A percentile compares a stretch with the other conserved stretches of the same genome.
phyloP scores from a whole-genome alignment of 2,329 filamentous ascomycete species.

The Diaporthe destruens region DNA sequence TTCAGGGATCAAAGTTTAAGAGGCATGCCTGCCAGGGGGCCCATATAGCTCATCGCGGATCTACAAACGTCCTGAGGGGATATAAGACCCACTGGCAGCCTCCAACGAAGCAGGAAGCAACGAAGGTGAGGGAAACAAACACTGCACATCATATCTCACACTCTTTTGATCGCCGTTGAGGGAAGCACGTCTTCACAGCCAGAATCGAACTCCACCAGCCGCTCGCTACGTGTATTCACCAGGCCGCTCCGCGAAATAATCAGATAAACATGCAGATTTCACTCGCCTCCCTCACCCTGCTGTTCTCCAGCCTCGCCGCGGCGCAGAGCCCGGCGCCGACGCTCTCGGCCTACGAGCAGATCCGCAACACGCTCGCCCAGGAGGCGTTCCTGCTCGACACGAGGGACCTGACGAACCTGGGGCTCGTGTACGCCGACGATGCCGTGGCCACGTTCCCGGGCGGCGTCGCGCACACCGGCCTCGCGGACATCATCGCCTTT shows the following conservation, averaged over 20 bases:
- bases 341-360: conserved; percentile 29
- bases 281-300: not conserved
- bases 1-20: conserved; percentile 14
- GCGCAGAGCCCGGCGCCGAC: conserved; percentile 6
- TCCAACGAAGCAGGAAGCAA: not conserved
- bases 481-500: conserved; percentile 8
- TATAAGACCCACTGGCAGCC: not conserved
- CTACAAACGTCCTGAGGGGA: not conserved
- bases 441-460: not conserved
- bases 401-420: conserved; percentile 24
- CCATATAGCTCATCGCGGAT: not conserved
- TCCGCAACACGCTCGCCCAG: conserved; percentile 15
- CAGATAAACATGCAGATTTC: not conserved
- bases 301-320: conserved; percentile 2
- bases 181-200: too few relatives aligned
- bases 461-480: not conserved
- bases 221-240: not conserved
- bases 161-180: not conserved
- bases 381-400: conserved; percentile 29
- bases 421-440: conserved; percentile 11
- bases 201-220: not conserved
- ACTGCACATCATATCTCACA: not conserved
- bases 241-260: too few relatives aligned
- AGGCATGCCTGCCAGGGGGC: not conserved
- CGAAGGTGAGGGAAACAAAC: not conserved